Evolutionary conservation across 2,329 filamentous ascomycete species (phyloP), one percentile per base, ranked within the genome.

Genomic region (Hypoxylon sp.): DNA sequence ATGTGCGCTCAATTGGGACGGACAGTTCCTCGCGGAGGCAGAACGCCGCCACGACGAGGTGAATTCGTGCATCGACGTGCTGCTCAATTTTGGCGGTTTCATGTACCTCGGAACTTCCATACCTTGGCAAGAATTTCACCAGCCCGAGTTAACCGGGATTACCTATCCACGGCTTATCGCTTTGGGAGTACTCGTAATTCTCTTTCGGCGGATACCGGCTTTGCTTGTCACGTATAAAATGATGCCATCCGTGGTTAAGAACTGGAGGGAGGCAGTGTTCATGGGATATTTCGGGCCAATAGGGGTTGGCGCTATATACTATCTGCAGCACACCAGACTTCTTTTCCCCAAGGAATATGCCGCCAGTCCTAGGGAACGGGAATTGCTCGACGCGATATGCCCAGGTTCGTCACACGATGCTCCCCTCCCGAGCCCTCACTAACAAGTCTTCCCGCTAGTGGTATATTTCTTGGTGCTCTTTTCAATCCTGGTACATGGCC

Each of bases 241-340:
- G 6, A 85, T 88, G 82, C 84, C 85, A 0, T 75, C 75, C 1
- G 79, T 82, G 0, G 80, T 82, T 58, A 79, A 79, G n/a, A 75
- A 80, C 68, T 87, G 81, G 79, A 84, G 83, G 67, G 85, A 88
- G 62, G 86, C 85, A 0, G 69, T 88, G 0, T 88, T 88, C 60
- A 85, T 88, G 84, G 86, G 86, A 0, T 87, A 87, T 62, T 93
- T 94, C 69, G 91, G 91, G 0, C 91, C 91, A 0, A 93, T 93
- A 48, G 91, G 91, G 1, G 90, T 92, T 7, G 89, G 88, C 19
- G 91, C 91, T 0, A 84, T 92, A 22, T 93, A 93, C 75, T 93
- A 94, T 75, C 82, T 93, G 13, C 79, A 82, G 67, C 81, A 83
- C 59, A 77, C 79, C 1, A 74, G 75, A 6, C 75, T 81, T 10